Evolutionary conservation across 768 basidiomycete species (phyloP), one percentile per base, ranked within the genome.

Genomic region (Suillus discolor): DNA sequence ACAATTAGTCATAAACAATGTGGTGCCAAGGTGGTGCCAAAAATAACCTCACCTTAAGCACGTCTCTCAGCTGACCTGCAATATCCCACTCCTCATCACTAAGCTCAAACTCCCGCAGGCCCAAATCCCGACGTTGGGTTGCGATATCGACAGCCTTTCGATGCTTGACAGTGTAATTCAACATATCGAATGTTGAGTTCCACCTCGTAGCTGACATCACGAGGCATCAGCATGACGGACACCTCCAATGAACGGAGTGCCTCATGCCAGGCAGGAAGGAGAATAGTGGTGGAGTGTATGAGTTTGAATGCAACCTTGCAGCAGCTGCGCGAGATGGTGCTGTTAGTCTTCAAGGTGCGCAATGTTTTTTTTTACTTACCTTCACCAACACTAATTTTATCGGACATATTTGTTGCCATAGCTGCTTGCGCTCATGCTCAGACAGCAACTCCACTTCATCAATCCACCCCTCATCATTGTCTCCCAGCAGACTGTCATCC

Each of bases 141-240:
- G 77, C 61, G 13, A 13, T 44, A 57, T 75, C 67, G 13, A 77
- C 36, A 4, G 69, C 75, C n/a, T 25, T n/a, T 8, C 67, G 59
- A 60, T 79, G 72, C 25, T 70, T 41, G 2, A 73, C 2, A 0
- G 72, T 70, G 34, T 70, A 68, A 4, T 67, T 36, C 6, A 74
- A 45, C 71, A 76, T 72, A 31, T 73, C 57, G 38, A 47, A 75
- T 1, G 66, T 70, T 0, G 66, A 71, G 51, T 77, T 75, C 76
- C 74, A 78, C 0, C 66, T 9, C 0, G 73, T 78, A 0, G 57
- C 3, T n/a, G 2, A 78, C 70, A 66, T 79, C 71, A 0, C 67
- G 47, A 18, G 72, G 75, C 45, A 78, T 66, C 6, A 62, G 25
- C 0, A 53, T 65, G 0, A 28, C 3, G 0, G 44, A 8, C 9